phyloP scores from a whole-genome alignment of 148 eudicot genomes.

The Diospyros kaki region DNA sequence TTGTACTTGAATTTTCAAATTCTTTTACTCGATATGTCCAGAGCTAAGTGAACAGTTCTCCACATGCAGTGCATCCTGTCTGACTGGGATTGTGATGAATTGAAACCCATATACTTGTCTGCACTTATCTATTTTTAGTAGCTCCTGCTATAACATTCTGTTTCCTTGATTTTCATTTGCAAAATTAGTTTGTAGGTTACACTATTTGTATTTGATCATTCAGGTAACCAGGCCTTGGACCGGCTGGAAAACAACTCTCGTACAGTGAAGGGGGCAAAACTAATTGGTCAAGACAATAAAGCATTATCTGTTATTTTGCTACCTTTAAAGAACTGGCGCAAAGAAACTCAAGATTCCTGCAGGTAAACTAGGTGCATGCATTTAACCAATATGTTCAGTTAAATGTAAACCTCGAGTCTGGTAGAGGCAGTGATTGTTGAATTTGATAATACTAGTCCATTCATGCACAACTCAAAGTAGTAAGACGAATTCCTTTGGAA shows the following conservation, averaged over 20 bases:
- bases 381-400: not conserved
- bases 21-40: not conserved
- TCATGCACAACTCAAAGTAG: not conserved
- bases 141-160: not conserved
- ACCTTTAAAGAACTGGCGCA: slow-evolving; percentile 55
- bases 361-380: slow-evolving; percentile 39
- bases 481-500: not conserved
- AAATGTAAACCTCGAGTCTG: not conserved
- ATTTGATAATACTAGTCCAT: not conserved
- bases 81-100: not conserved
- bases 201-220: slow-evolving; percentile 13
- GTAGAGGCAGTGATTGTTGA: slow-evolving; percentile 2
- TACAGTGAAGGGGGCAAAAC: slow-evolving; percentile 73
- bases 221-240: slow-evolving; percentile 78
- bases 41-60: slow-evolving; percentile 1
- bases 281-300: slow-evolving; percentile 83
- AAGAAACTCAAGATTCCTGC: slow-evolving; percentile 35
- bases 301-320: slow-evolving; percentile 56
- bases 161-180: not conserved
- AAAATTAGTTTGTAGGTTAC: not conserved
- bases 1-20: too few species aligned
- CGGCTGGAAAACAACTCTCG: slow-evolving; percentile 79
- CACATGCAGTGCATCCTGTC: not conserved
- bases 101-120: not conserved
- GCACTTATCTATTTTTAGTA: not conserved